Evolutionary conservation across 371 early-diverging fungal genomes (phyloP).

Genomic region (Rhizopus stolonifer): DNA sequence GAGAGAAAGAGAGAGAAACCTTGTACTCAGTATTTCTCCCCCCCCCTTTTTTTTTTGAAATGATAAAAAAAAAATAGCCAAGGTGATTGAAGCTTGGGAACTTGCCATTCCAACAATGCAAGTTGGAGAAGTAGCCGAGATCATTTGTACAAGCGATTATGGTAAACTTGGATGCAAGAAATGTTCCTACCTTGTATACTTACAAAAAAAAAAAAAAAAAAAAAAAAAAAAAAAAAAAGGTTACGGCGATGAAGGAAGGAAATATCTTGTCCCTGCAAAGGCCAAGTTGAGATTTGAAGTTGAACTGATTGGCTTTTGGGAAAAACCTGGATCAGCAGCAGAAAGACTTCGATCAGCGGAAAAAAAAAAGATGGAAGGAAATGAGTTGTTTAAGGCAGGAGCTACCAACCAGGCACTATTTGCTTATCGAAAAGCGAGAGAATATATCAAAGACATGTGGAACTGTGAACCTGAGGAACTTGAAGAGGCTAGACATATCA

Average conservation of each 20-base stretch:
- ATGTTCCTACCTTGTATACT: too few relatives aligned
- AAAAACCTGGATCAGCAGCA: constrained; percentile 25
- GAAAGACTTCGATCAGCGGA: constrained; percentile 38
- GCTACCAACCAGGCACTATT: constrained; percentile 29
- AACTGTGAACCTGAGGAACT: constrained; percentile 39
- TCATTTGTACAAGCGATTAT: constrained; percentile 54
- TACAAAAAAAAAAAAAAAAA: too few relatives aligned
- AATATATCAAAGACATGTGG: constrained; percentile 41
- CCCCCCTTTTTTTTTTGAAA: too few relatives aligned
- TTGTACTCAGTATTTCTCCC: neutral
- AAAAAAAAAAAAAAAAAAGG: too few relatives aligned
- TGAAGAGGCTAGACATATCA: constrained; percentile 24
- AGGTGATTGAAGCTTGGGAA: constrained; percentile 63
- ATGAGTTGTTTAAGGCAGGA: constrained; percentile 44
- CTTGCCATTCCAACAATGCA: constrained; percentile 61
- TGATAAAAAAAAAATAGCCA: too few relatives aligned
- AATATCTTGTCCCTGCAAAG: constrained; percentile 53
- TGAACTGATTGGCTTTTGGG: constrained; percentile 52
- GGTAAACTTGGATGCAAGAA: too few relatives aligned
- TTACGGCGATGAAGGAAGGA: constrained; percentile 56
- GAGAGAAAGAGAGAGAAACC: neutral
- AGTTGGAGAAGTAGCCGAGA: constrained; percentile 56
- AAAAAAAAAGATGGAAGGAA: constrained; percentile 57
- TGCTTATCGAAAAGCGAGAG: constrained; percentile 36
- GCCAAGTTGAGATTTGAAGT: constrained; percentile 56